Base-by-base conservation (phyloP, 2,329 filamentous ascomycete genomes). In the Epichloe aotearoae region DNA sequence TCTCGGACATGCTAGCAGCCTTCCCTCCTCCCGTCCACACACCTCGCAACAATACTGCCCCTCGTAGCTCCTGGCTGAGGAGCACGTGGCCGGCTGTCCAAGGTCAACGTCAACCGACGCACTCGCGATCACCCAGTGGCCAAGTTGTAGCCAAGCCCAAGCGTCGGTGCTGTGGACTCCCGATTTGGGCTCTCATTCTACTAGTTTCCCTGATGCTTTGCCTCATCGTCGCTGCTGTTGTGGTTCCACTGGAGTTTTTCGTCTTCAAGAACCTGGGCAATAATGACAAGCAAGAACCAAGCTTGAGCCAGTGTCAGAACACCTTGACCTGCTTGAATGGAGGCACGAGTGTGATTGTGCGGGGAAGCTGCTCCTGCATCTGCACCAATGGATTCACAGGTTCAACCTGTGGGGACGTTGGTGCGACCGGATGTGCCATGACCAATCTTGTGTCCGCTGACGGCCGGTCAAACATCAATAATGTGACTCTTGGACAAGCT, bases 161-260 rank as follows among this genome's bases (percentile, higher is more conserved):
- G 59, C 79, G 84, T 39, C 79, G 79, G 50, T 94, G 86, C 67
- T 98, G 91, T 61, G 91, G 91, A 15, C 76, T 97, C 58, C 86
- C 88, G 2, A 63, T 85, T 15, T 94, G 88, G 82, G 78, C 77
- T 0, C 90, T 95, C 61, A 67, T 93, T 20, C 62, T 88, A 1
- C 62, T 80, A 11, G 50, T 79, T 15, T 66, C 94, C 19, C 62
- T 90, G 4, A 62, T 89, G 11, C 62, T 95, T 39, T 70, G 86
- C 51, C 73, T 95, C 26, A 74, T 95, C 49, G 82, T 85, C 4
- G 87, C 87, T 4, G 93, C 91, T 1, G 74, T 97, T 41, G 75
- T 95, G 36, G 77, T 97, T 14, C 93, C 93, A 0, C 61, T 84
- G 15, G 73, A 83, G 54, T 73, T 83, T 54, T 72, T 83, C 33